These are phyloP conservation scores for Naganishia sp. DNA, from an alignment of 1,284 basidiomycete genomes.

Conservation along the genomic window DNA sequence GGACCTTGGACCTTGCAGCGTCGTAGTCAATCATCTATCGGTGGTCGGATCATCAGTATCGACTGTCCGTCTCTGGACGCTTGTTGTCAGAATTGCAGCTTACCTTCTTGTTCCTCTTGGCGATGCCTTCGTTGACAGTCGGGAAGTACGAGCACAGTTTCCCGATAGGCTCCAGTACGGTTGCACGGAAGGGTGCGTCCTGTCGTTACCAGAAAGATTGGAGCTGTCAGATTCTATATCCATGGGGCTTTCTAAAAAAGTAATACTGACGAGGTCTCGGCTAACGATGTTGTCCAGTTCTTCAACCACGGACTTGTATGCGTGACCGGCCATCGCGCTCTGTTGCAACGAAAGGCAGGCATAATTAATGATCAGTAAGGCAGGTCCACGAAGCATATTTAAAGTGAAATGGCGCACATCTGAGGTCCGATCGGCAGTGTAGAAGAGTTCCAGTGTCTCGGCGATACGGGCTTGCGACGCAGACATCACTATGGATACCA, in stretches of 20 bases:
- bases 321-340: conserved; percentile 94
- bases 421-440: conserved; percentile 77
- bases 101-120: conserved; percentile 96
- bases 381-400: neutral
- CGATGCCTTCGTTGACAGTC: conserved; percentile 87
- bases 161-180: conserved; percentile 90
- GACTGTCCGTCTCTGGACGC: neutral
- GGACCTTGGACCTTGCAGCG: conserved; percentile 79
- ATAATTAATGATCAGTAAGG: neutral
- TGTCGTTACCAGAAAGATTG: conserved; percentile 45
- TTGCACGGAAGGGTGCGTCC: conserved; percentile 92
- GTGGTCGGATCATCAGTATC: neutral
- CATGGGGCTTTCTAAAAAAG: neutral
- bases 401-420: conserved; percentile 55
- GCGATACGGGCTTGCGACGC: conserved; percentile 90
- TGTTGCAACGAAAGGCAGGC: conserved; percentile 37
- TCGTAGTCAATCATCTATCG: conserved; percentile 90
- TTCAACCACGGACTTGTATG: conserved; percentile 92
- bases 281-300: conserved; percentile 85
- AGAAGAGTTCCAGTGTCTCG: conserved; percentile 92
- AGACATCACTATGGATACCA: conserved; percentile 70
- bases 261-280: conserved; percentile 71
- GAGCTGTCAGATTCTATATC: too few species aligned
- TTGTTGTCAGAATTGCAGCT: neutral
- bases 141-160: conserved; percentile 97